phyloP scores from a whole-genome alignment of 176 grass and related monocot species.

The Pontederia paniculata region DNA sequence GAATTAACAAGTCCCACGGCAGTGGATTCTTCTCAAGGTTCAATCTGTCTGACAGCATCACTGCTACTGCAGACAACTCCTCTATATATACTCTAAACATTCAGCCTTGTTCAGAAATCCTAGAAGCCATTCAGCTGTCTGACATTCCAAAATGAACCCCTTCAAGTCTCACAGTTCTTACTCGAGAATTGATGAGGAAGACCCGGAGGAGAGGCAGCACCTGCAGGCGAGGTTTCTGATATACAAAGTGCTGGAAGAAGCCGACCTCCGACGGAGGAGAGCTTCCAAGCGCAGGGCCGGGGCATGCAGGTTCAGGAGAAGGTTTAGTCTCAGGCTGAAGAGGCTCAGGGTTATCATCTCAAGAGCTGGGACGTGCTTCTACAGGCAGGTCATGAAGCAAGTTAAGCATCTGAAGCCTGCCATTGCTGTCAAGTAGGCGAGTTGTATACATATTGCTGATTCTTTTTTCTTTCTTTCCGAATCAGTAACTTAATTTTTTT shows the following conservation, averaged over 20 bases:
- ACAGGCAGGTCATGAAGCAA: not conserved
- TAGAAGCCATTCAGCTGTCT: too few species aligned
- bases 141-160: not conserved
- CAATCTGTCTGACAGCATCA: too few species aligned
- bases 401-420: not conserved
- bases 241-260: conserved; percentile 2
- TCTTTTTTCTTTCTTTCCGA: too few species aligned
- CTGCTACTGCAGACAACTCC: too few species aligned
- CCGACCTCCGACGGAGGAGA: not conserved
- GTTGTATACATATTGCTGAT: too few species aligned
- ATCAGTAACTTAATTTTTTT: too few species aligned
- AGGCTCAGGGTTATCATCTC: not conserved
- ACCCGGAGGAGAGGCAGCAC: conserved; percentile 3
- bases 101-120: too few species aligned
- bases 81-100: too few species aligned
- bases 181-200: conserved; percentile 1
- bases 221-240: conserved; percentile 2
- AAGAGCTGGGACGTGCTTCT: not conserved
- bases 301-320: not conserved
- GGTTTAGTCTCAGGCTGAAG: not conserved
- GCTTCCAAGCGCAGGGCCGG: not conserved
- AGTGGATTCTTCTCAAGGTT: too few species aligned
- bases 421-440: not conserved
- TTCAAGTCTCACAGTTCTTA: not conserved
- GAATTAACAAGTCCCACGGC: too few species aligned